These are phyloP conservation scores for Tieghemostelium lacteum DNA, from an alignment of 78 protist genomes.

Conservation along the genomic window DNA sequence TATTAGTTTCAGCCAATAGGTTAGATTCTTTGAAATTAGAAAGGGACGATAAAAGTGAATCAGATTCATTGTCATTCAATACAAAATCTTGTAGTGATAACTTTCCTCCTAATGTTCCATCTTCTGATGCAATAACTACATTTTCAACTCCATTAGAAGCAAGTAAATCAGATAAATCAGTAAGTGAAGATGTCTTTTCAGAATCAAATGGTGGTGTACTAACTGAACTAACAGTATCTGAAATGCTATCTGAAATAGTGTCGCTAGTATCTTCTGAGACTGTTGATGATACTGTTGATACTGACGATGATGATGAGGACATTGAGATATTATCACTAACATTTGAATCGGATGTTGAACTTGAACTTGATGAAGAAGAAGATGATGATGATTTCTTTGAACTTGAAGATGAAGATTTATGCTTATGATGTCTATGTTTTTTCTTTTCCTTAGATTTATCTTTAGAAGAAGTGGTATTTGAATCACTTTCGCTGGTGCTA, in stretches of 20 bases:
- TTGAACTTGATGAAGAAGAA: not conserved
- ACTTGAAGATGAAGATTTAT: not conserved
- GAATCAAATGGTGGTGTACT: not conserved
- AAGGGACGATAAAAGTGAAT: not conserved
- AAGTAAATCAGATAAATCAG: too few relatives aligned
- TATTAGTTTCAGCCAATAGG: not conserved
- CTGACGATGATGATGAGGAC: not conserved
- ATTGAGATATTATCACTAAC: too few relatives aligned
- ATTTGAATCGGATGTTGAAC: not conserved
- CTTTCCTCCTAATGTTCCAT: too few relatives aligned
- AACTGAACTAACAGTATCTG: not conserved
- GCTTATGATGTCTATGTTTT: not conserved
- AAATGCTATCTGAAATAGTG: not conserved
- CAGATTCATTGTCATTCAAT: not conserved
- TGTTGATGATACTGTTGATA: not conserved
- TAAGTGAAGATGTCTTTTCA: not conserved
- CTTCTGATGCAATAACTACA: not conserved
- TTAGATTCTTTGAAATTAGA: conserved; percentile 3
- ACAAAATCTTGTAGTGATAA: conserved; percentile 56
- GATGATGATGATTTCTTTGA: conserved; percentile 14
- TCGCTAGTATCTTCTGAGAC: not conserved
- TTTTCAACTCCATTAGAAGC: too few relatives aligned
- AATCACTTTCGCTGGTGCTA: too few relatives aligned
- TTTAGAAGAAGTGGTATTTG: not conserved
- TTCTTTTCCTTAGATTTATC: conserved; percentile 3